phyloP scores from a whole-genome alignment of 345 rosid species.

The Triadica sebifera region DNA sequence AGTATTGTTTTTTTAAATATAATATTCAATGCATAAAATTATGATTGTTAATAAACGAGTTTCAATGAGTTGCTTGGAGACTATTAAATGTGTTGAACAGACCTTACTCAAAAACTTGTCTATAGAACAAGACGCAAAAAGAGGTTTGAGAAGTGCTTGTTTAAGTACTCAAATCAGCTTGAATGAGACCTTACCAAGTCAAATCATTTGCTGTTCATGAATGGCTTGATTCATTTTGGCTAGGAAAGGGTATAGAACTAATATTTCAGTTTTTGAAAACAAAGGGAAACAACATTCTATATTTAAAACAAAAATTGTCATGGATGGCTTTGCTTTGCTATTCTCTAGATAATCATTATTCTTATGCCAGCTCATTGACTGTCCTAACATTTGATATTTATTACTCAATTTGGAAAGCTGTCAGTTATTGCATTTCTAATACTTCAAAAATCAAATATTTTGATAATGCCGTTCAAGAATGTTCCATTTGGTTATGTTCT shows the following conservation, averaged over 20 bases:
- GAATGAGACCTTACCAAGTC: background rate
- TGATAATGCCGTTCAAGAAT: background rate
- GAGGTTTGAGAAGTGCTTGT: background rate
- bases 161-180: background rate
- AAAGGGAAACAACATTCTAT: background rate
- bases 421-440: background rate
- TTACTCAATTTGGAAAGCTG: background rate
- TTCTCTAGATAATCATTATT: background rate
- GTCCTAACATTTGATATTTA: background rate
- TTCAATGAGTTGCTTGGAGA: too few relatives aligned
- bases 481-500: constrained; percentile 20
- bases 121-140: background rate
- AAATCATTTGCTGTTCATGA: background rate
- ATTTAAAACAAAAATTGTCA: background rate
- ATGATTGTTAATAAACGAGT: background rate
- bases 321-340: background rate
- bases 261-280: background rate
- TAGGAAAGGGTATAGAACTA: background rate
- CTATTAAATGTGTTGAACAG: background rate
- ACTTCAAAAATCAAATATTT: background rate
- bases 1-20: too few relatives aligned
- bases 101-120: background rate
- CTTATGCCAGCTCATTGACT: background rate
- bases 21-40: too few relatives aligned
- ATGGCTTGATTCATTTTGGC: background rate